These are phyloP conservation scores for Pyrenopolyporus hunteri DNA, from an alignment of 495 filamentous ascomycete species.

Conservation along the genomic window DNA sequence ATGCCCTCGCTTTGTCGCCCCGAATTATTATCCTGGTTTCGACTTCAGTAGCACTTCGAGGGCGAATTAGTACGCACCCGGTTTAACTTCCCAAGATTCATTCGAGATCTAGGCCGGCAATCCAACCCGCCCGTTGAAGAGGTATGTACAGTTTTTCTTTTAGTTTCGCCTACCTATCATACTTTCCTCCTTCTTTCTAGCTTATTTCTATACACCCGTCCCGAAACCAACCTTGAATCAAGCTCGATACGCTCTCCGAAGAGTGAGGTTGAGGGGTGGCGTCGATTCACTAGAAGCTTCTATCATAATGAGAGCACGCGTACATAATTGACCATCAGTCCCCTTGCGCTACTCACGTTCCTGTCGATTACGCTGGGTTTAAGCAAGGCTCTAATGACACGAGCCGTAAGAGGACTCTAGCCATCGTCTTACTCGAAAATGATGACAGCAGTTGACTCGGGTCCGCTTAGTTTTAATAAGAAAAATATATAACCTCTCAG, in stretches of 20 bases:
- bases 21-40: background rate
- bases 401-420: background rate
- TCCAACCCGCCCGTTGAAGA: background rate
- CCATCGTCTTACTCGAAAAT: too few relatives aligned
- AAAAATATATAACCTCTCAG: background rate
- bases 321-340: background rate
- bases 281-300: background rate
- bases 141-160: slow-evolving; percentile 11
- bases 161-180: background rate
- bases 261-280: background rate
- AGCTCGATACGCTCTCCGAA: background rate
- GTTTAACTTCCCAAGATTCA: background rate
- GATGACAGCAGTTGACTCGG: background rate
- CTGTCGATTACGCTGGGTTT: background rate
- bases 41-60: background rate
- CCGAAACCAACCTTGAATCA: background rate
- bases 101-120: background rate
- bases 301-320: background rate
- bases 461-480: background rate
- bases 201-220: background rate
- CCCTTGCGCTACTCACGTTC: background rate
- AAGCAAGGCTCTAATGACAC: background rate
- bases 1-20: background rate
- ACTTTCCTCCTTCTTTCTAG: background rate
- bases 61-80: background rate